Conservation (phyloP, 495 filamentous ascomycete species). For the Apiosordaria backusii region DNA sequence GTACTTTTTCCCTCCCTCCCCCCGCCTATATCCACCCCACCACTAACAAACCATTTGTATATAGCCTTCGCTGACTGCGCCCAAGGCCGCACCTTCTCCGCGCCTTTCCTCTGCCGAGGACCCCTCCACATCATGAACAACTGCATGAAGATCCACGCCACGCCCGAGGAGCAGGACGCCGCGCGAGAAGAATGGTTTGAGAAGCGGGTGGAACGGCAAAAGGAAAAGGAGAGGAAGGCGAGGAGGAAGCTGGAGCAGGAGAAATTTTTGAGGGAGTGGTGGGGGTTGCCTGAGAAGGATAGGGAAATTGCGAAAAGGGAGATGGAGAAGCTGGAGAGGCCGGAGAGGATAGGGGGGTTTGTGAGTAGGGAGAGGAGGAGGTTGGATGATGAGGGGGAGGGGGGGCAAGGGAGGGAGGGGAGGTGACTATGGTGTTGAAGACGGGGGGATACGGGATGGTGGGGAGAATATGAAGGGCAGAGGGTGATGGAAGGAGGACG, state of each 20-base stretch:
- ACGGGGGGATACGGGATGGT: background rate
- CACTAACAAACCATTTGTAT: slow-evolving; percentile 6
- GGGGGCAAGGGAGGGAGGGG: slow-evolving; percentile 15
- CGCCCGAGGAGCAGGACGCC: slow-evolving; percentile 76
- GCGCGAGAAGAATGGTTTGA: slow-evolving; percentile 94
- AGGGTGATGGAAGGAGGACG: background rate
- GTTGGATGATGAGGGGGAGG: slow-evolving; percentile 14
- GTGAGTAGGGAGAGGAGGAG: slow-evolving; percentile 19
- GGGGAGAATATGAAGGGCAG: background rate
- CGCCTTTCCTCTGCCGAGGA: slow-evolving; percentile 76
- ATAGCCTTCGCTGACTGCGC: slow-evolving; percentile 86
- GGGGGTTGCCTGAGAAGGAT: slow-evolving; percentile 52
- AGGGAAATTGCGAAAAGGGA: slow-evolving; percentile 36
- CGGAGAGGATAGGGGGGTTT: slow-evolving; percentile 40
- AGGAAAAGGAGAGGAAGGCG: slow-evolving; percentile 59
- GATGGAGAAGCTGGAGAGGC: slow-evolving; percentile 37
- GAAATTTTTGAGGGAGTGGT: slow-evolving; percentile 58
- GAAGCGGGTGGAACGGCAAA: slow-evolving; percentile 60
- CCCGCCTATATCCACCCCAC: background rate
- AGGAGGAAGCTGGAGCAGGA: slow-evolving; percentile 53
- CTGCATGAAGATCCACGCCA: slow-evolving; percentile 86
- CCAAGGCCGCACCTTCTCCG: slow-evolving; percentile 74
- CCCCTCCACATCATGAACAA: slow-evolving; percentile 83
- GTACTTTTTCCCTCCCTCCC: slow-evolving; percentile 43
- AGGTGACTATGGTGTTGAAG: slow-evolving; percentile 1